Base-by-base conservation (phyloP, 345 rosid genomes). In the Eucalyptus tenuipes region DNA sequence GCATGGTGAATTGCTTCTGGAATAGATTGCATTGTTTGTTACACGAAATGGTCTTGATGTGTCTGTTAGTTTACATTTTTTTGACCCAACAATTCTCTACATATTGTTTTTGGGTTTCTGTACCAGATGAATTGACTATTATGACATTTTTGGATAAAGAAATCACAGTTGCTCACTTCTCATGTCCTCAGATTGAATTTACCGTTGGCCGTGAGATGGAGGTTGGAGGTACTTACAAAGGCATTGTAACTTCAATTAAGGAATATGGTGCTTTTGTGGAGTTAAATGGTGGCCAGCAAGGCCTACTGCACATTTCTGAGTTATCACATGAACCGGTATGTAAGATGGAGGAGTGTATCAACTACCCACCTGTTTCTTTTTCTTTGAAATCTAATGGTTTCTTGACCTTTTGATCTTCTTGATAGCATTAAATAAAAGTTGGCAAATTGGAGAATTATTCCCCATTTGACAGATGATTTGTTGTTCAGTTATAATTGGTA, bases 201-300 rank as follows among this genome's bases (percentile, higher is more conserved):
- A 92, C 93, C 86, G 89, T 97, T 90, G 99, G 99, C 88, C 96
- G 98, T 79, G 97, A 98, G 93, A 95, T 98, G 89, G 95, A 93
- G 91, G 95, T 96, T 88, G 99, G 99, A 88, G 97, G 97, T 16
- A 88, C 94, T 84, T 98, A 97, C 92, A 96, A 94, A 94, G 99
- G 99, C 86, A 91, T 94, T 81, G 97, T 98, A 89, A 91, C 95
- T 88, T 96, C 99, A 68, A 89, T 98, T 45, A 98, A 98, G 93
- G 99, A 98, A 92, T 98, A 98, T 85, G 99, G 99, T 85, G 99
- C 99, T 75, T 97, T 98, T 89, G 96, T 98, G 91, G 98, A 97
- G 94, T 98, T 98, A 84, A 96, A 92, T 92, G 99, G 99, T 89
- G 99, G 99, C 86, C 99, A 98, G 88, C 96, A 94, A 88, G 99